Percentiles rank a stretch among this genome's conserved stretches.
Conservation (phyloP, 495 filamentous ascomycete genomes). For the Xylaria acuta region DNA sequence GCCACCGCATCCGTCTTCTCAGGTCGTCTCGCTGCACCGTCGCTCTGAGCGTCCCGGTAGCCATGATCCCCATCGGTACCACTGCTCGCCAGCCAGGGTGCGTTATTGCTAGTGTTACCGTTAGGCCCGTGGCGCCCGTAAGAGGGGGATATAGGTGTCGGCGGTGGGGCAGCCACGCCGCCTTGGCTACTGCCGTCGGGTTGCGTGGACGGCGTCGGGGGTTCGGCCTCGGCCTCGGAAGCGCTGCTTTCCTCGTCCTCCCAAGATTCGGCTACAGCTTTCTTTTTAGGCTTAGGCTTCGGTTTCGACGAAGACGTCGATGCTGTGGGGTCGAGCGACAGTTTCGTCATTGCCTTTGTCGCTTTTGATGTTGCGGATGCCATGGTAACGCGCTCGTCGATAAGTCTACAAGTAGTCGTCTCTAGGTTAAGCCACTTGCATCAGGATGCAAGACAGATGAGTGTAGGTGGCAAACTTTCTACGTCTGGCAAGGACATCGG, state of each 20-base stretch:
- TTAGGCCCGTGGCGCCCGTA: constrained; percentile 43
- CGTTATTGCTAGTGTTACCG: constrained; percentile 29
- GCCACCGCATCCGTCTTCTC: constrained; percentile 95
- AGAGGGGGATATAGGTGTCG: constrained; percentile 66
- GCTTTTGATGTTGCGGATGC: constrained; percentile 27
- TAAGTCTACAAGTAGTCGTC: not conserved
- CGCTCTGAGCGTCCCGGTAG: constrained; percentile 30
- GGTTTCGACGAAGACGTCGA: constrained; percentile 30
- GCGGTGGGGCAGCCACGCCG: constrained; percentile 57
- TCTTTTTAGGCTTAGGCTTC: constrained; percentile 52
- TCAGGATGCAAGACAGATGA: not conserved
- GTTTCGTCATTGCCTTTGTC: constrained; percentile 43
- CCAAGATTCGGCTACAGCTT: constrained; percentile 77
- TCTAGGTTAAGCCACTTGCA: not conserved
- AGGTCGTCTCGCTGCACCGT: constrained; percentile 57
- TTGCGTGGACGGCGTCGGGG: constrained; percentile 42
- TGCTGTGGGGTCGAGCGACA: constrained; percentile 40
- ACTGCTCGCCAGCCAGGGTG: constrained; percentile 31
- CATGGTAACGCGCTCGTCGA: constrained; percentile 6
- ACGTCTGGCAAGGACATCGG: not conserved
- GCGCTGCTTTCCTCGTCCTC: constrained; percentile 68
- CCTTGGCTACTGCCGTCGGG: constrained; percentile 39
- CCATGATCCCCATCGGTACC: constrained; percentile 19
- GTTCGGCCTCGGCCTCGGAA: constrained; percentile 37
- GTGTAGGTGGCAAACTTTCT: not conserved